These are phyloP conservation scores for Pleoardoris graminearum DNA, from an alignment of 2,329 filamentous ascomycete species.

Conservation along the genomic window DNA sequence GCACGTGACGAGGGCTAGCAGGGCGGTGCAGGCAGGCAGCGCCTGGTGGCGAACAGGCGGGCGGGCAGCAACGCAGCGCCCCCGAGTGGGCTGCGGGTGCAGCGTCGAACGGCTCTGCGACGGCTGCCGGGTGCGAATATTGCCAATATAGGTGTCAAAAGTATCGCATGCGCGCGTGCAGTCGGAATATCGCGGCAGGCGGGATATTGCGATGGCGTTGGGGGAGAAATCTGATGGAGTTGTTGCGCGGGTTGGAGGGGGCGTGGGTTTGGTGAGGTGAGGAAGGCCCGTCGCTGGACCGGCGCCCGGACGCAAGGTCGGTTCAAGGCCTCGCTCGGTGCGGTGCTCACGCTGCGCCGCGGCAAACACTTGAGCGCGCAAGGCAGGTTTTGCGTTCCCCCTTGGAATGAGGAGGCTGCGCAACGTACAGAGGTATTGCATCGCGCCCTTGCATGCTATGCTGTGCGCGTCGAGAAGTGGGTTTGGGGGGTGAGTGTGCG, in stretches of 20 bases:
- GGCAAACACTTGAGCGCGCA: background rate
- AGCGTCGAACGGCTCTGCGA: constrained; percentile 24
- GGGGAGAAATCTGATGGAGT: constrained; percentile 12
- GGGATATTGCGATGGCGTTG: constrained; percentile 14
- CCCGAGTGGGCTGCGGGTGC: constrained; percentile 4
- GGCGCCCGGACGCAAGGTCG: constrained; percentile 3
- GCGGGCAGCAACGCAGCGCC: constrained; percentile 9
- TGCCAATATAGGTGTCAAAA: constrained; percentile 36
- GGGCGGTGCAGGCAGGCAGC: background rate
- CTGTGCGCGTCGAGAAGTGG: background rate
- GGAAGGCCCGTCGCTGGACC: constrained; percentile 7
- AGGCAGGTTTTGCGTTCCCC: no score
- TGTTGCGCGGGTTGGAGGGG: background rate
- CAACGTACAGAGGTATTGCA: background rate
- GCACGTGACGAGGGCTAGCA: constrained; percentile 29
- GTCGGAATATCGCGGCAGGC: constrained; percentile 7
- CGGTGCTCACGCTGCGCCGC: constrained; percentile 4
- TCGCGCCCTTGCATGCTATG: background rate
- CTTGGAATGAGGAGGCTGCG: background rate
- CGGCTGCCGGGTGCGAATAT: constrained; percentile 34
- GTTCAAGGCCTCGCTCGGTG: no score
- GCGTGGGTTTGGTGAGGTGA: constrained; percentile 13
- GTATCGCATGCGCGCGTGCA: constrained; percentile 24
- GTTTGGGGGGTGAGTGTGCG: background rate
- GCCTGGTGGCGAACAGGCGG: background rate